Percentiles rank a stretch among this genome's conserved stretches.
These are phyloP conservation scores for Geranium brycei DNA, from an alignment of 345 rosid genomes.

Conservation along the genomic window DNA sequence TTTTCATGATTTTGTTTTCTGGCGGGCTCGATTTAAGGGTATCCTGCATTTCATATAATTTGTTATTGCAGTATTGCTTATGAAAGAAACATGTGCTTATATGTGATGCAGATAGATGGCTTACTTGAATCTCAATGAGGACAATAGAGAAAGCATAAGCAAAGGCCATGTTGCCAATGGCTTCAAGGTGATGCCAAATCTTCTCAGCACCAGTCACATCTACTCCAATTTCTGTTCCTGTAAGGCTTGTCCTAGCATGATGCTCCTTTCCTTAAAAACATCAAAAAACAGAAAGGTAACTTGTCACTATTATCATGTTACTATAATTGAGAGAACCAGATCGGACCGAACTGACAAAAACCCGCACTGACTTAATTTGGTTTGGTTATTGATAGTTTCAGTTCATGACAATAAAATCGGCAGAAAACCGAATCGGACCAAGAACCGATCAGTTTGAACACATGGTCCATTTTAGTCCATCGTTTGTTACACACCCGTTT, in stretches of 20 bases:
- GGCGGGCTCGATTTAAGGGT: conserved; percentile 29
- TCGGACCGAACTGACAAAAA: too few relatives aligned
- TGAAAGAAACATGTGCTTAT: too few relatives aligned
- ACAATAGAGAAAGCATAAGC: conserved; percentile 31
- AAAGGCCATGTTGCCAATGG: conserved; percentile 41
- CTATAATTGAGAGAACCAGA: too few relatives aligned
- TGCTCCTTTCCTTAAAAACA: conserved; percentile 2
- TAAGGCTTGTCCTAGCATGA: conserved; percentile 26
- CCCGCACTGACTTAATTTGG: too few relatives aligned
- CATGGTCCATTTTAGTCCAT: too few relatives aligned
- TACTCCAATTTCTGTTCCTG: conserved; percentile 22
- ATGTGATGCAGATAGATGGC: neutral
- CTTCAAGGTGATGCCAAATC: conserved; percentile 38
- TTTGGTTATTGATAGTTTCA: too few relatives aligned
- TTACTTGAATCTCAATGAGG: conserved; percentile 33
- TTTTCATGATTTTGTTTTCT: conserved; percentile 31
- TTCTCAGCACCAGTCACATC: conserved; percentile 24
- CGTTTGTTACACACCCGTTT: too few relatives aligned
- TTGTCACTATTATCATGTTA: too few relatives aligned
- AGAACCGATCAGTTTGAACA: too few relatives aligned
- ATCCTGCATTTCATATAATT: conserved; percentile 14
- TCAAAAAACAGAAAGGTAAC: neutral
- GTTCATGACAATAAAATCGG: too few relatives aligned
- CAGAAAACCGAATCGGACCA: too few relatives aligned
- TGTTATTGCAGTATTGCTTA: too few relatives aligned